Conservation (phyloP, 306 rosid species). For the Dryas alaskensis region DNA sequence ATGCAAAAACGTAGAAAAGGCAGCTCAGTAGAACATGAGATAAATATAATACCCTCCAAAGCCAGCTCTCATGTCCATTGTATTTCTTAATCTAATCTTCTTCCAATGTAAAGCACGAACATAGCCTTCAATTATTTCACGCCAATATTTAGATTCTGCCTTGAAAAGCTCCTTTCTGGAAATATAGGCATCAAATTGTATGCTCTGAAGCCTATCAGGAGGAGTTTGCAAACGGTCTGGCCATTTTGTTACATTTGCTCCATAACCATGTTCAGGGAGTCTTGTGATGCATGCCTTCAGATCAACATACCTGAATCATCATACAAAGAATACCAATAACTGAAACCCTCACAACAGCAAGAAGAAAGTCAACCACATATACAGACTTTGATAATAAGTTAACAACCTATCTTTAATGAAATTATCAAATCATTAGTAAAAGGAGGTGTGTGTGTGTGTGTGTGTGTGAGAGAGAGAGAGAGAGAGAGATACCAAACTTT, state of each 20-base stretch:
- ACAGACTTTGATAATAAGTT: not conserved
- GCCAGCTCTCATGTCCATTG: slow-evolving; percentile 97
- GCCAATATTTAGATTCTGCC: slow-evolving; percentile 83
- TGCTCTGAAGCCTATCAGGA: slow-evolving; percentile 84
- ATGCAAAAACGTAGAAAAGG: not conserved
- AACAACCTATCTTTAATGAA: slow-evolving; percentile 2
- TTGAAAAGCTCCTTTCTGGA: slow-evolving; percentile 86
- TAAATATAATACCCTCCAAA: slow-evolving; percentile 80
- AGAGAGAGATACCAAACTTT: slow-evolving; percentile 59
- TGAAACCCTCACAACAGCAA: slow-evolving; percentile 18
- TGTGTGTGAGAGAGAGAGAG: not conserved
- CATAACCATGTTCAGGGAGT: slow-evolving; percentile 68
- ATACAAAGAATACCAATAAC: slow-evolving; percentile 26
- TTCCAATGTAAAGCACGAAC: slow-evolving; percentile 68
- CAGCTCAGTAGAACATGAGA: slow-evolving; percentile 7
- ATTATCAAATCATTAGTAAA: slow-evolving; percentile 15
- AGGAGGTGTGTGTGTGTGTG: not conserved
- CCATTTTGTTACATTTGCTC: slow-evolving; percentile 65
- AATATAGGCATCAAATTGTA: slow-evolving; percentile 65
- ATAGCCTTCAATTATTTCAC: slow-evolving; percentile 60
- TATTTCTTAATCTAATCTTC: slow-evolving; percentile 69
- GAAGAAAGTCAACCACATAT: not conserved
- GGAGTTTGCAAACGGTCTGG: slow-evolving; percentile 80
- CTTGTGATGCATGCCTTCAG: slow-evolving; percentile 79
- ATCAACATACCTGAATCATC: slow-evolving; percentile 66